These are phyloP conservation scores for Xanthoconium separans DNA, from an alignment of 1,284 basidiomycete species.

Conservation along the genomic window DNA sequence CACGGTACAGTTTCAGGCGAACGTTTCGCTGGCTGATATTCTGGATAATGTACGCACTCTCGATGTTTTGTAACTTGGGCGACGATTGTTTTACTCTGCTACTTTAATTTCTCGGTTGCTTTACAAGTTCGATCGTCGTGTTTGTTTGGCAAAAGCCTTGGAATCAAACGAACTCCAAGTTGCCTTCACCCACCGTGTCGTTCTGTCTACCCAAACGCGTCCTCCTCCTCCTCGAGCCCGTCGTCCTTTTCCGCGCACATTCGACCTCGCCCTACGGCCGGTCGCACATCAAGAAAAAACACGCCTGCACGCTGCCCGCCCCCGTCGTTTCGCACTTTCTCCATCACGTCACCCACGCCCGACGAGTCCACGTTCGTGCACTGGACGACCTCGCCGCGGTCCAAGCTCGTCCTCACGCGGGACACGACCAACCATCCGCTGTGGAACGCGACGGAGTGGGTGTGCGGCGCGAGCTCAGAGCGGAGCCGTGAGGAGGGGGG, in stretches of 20 bases:
- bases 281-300: slow-evolving; percentile 72
- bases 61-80: too few relatives aligned
- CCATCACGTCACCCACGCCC: slow-evolving; percentile 76
- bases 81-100: rapidly evolving
- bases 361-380: slow-evolving; percentile 87
- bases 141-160: slow-evolving; percentile 24
- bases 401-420: slow-evolving; percentile 33
- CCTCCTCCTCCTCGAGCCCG: background rate
- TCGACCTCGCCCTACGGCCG: slow-evolving; percentile 31
- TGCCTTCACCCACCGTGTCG: background rate
- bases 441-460: slow-evolving; percentile 37
- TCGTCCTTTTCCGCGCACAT: background rate
- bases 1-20: too few relatives aligned
- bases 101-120: too few relatives aligned
- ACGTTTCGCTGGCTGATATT: too few relatives aligned
- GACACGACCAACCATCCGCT: slow-evolving; percentile 7
- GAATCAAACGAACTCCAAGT: slow-evolving; percentile 17
- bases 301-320: slow-evolving; percentile 65
- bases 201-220: slow-evolving; percentile 14
- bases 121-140: too few relatives aligned
- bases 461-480: slow-evolving; percentile 56
- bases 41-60: too few relatives aligned
- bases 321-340: slow-evolving; percentile 83
- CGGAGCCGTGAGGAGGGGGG: slow-evolving; percentile 69
- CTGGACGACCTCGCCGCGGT: slow-evolving; percentile 82